Evolutionary conservation across 2,329 filamentous ascomycete genomes (phyloP), one percentile per base, ranked within the genome.

Genomic region (Colletotrichum sublineola): DNA sequence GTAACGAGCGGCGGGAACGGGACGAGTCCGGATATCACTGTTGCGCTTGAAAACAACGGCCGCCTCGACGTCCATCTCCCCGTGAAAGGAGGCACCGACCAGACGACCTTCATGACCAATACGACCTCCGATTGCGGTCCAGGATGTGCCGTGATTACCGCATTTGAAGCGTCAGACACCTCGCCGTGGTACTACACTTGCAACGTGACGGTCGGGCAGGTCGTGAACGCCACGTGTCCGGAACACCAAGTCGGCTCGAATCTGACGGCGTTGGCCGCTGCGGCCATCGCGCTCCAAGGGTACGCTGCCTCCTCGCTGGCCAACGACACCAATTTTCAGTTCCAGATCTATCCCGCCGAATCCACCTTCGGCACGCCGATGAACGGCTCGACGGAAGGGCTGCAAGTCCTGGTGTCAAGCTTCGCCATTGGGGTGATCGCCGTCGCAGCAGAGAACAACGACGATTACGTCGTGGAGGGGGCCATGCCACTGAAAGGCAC

Each of bases 311-410:
- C 76, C 14, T 78, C 75, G 1, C 63, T 74, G 14, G 75, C 40
- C 63, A 76, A 76, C 70, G 73, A 73, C 67, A 73, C 77, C 44
- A 67, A 72, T 63, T 71, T 77, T 46, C 79, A 81, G 73, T 81
- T 78, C 56, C 83, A 85, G 74, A 81, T 80, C 12, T 86, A 86
- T 63, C 84, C 85, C 0, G 77, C 80, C 36, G 82, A 84, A 63
- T 81, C 81, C 1, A 70, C 78, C 5, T 85, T 81, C 63, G 85
- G 85, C 2, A 48, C 53, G 0, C 76, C 80, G 3, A 64, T 75
- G 15, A 67, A 77, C 15, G 85, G 85, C 1, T 73, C 75, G 33
- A 52, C 56, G 0, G 40, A 76, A 0, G 67, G 64, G 0, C 83
- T 88, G 77, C 85, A 81, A 4, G 76, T 75, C 11, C 63, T 78